Evolutionary conservation across 805 yeast genomes (phyloP).

Genomic region (Candida montana): DNA sequence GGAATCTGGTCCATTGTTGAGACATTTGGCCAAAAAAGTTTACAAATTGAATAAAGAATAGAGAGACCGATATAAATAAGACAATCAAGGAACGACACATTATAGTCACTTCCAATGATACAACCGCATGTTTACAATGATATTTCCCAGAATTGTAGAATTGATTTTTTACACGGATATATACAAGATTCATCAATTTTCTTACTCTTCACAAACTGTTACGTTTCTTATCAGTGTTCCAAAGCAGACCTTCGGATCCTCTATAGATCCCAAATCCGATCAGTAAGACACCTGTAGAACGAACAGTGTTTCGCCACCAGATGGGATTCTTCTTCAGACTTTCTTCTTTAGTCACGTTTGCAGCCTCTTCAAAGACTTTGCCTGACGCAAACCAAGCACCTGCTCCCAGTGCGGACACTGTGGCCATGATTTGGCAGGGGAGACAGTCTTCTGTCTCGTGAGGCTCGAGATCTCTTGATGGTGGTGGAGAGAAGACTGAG

Average conservation of each 20-base stretch:
- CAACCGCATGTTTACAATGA: too few relatives aligned
- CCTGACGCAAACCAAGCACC: slow-evolving; percentile 62
- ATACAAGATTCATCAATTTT: neutral
- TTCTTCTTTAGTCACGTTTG: slow-evolving; percentile 29
- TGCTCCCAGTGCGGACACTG: slow-evolving; percentile 50
- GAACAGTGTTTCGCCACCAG: slow-evolving; percentile 59
- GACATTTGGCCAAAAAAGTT: slow-evolving; percentile 37
- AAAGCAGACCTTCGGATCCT: slow-evolving; percentile 57
- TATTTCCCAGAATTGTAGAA: too few relatives aligned
- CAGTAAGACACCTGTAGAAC: slow-evolving; percentile 49
- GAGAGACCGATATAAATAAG: neutral
- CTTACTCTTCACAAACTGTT: slow-evolving; percentile 4
- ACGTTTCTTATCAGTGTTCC: slow-evolving; percentile 40
- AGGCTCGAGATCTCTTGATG: slow-evolving; percentile 27
- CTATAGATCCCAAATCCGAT: slow-evolving; percentile 55
- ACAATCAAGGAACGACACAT: too few relatives aligned
- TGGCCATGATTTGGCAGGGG: slow-evolving; percentile 64
- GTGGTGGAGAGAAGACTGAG: slow-evolving; percentile 24
- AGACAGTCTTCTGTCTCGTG: slow-evolving; percentile 50
- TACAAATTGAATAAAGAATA: slow-evolving; percentile 9
- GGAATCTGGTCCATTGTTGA: slow-evolving; percentile 30
- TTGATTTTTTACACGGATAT: neutral
- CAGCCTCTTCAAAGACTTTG: slow-evolving; percentile 41
- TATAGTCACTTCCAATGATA: too few relatives aligned
- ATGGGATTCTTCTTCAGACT: slow-evolving; percentile 37